A percentile compares a stretch with the other conserved stretches of the same genome.
Evolutionary conservation across 2,329 filamentous ascomycete genomes (phyloP).

Genomic region (Fusarium nelsonii): DNA sequence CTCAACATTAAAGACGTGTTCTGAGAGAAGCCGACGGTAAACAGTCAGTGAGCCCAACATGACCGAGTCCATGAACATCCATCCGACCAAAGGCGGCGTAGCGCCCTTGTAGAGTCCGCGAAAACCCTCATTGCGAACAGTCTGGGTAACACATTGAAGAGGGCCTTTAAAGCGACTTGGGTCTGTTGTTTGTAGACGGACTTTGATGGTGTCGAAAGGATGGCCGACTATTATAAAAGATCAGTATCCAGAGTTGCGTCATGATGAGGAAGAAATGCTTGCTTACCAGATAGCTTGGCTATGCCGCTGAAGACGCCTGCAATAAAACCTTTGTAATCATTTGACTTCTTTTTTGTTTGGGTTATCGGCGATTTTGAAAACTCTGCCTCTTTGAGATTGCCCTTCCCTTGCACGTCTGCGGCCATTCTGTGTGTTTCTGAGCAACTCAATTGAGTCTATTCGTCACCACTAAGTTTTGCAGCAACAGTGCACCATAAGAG

Average conservation of each 20-base stretch:
- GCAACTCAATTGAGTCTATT: conserved; percentile 17
- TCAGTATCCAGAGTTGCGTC: conserved; percentile 7
- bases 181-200: conserved; percentile 89
- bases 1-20: conserved; percentile 77
- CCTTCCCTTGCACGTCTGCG: conserved; percentile 36
- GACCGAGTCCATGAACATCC: conserved; percentile 96
- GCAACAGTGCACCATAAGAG: background rate
- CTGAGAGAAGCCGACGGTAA: conserved; percentile 85
- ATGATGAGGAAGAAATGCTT: conserved; percentile 39
- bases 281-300: conserved; percentile 82
- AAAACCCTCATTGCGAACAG: conserved; percentile 86
- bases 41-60: conserved; percentile 94
- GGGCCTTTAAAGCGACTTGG: conserved; percentile 84
- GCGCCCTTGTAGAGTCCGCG: conserved; percentile 93
- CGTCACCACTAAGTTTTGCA: conserved; percentile 9
- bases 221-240: conserved; percentile 64
- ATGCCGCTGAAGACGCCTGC: conserved; percentile 96
- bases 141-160: conserved; percentile 85
- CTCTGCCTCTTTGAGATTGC: conserved; percentile 1
- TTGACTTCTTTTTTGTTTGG: conserved; percentile 23
- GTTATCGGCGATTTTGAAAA: conserved; percentile 9
- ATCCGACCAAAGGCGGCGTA: conserved; percentile 90
- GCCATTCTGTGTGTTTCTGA: conserved; percentile 36
- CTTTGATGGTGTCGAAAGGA: conserved; percentile 96
- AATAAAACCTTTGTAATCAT: conserved; percentile 91